Percentiles rank a stretch among this genome's conserved stretches.
These are phyloP conservation scores for Peniophora sp. DNA, from an alignment of 1,284 basidiomycete species.

Conservation along the genomic window DNA sequence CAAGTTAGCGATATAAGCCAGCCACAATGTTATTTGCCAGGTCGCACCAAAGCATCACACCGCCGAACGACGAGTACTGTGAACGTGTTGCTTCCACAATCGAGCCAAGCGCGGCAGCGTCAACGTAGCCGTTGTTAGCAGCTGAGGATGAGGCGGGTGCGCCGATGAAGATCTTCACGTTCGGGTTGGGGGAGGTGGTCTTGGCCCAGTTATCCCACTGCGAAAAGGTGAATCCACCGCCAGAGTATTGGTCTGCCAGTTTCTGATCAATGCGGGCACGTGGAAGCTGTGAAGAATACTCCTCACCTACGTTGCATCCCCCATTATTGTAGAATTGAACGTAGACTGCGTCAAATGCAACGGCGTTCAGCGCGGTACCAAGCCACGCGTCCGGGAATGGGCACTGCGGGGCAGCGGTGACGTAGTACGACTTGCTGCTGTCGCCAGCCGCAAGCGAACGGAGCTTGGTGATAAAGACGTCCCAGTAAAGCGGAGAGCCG, in stretches of 20 bases:
- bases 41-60: conserved; percentile 19
- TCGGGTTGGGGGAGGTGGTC: conserved; percentile 14
- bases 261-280: conserved; percentile 39
- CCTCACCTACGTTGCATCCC: conserved; percentile 34
- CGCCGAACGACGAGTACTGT: conserved; percentile 3
- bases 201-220: conserved; percentile 47
- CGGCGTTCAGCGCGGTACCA: conserved; percentile 7
- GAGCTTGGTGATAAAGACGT: conserved; percentile 18
- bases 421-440: conserved; percentile 33
- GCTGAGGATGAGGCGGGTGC: conserved; percentile 14
- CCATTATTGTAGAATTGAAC: conserved; percentile 41
- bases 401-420: conserved; percentile 17
- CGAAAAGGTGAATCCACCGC: conserved; percentile 3
- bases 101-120: conserved; percentile 8
- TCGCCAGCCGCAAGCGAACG: conserved; percentile 8
- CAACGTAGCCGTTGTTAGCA: conserved; percentile 14
- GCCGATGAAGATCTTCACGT: conserved; percentile 18
- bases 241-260: neutral
- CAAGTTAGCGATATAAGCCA: neutral
- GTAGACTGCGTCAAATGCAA: neutral
- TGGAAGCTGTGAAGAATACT: conserved; percentile 20
- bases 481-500: conserved; percentile 13
- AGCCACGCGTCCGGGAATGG: conserved; percentile 16
- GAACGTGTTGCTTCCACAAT: conserved; percentile 1
- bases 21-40: conserved; percentile 37